Evolutionary conservation across 257 asterid species (phyloP).

Genomic region (Solanum chiquidenum): DNA sequence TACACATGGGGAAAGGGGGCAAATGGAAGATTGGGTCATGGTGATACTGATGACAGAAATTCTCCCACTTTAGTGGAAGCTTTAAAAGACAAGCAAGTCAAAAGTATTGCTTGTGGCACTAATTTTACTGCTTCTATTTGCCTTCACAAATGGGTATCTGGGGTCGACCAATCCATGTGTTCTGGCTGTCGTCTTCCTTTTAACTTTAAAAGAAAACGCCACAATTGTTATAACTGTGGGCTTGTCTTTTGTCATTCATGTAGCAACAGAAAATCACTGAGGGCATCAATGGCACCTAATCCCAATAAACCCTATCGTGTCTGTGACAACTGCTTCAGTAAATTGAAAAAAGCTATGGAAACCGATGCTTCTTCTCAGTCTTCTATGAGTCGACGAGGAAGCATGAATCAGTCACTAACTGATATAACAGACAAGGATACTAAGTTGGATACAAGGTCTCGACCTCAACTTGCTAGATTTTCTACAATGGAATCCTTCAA

Average conservation of each 20-base stretch:
- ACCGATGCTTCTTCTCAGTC: slow-evolving; percentile 62
- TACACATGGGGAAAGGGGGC: slow-evolving; percentile 97
- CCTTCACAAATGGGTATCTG: slow-evolving; percentile 90
- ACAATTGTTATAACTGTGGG: slow-evolving; percentile 91
- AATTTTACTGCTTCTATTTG: slow-evolving; percentile 82
- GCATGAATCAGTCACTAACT: slow-evolving; percentile 47
- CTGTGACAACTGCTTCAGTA: slow-evolving; percentile 68
- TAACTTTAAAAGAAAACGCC: slow-evolving; percentile 88
- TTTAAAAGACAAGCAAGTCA: slow-evolving; percentile 85
- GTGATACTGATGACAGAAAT: slow-evolving; percentile 71
- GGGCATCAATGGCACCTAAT: slow-evolving; percentile 93
- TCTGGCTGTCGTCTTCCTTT: slow-evolving; percentile 86
- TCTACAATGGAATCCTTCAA: slow-evolving; percentile 83
- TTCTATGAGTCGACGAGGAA: slow-evolving; percentile 59
- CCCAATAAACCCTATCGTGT: slow-evolving; percentile 88
- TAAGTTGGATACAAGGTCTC: slow-evolving; percentile 50
- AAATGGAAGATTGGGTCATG: slow-evolving; percentile 91
- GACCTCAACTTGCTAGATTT: slow-evolving; percentile 68
- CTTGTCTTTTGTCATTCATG: slow-evolving; percentile 88
- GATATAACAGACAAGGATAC: slow-evolving; percentile 56
- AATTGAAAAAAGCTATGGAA: slow-evolving; percentile 68
- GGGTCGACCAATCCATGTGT: slow-evolving; percentile 88
- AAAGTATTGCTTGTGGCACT: slow-evolving; percentile 85
- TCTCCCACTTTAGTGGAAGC: slow-evolving; percentile 75
- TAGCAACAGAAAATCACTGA: slow-evolving; percentile 82